Percentiles rank a stretch among this genome's conserved stretches.
Evolutionary conservation across 2,329 filamentous ascomycete species (phyloP).

Genomic region (Hypoxylon sp.): DNA sequence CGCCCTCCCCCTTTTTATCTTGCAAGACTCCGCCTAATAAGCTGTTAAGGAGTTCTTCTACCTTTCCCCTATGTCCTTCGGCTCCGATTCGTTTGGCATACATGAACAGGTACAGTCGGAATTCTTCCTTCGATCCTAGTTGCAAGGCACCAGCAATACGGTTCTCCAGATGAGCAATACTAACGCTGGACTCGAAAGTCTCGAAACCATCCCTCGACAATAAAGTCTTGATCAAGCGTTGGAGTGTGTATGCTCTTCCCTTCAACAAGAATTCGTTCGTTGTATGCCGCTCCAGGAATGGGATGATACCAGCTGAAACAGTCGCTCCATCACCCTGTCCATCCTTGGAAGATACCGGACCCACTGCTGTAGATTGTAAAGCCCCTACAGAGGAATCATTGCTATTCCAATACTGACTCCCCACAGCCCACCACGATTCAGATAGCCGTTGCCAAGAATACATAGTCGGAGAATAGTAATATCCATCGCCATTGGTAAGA

Average conservation of each 20-base stretch:
- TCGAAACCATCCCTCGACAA: slow-evolving; percentile 93
- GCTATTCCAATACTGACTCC: slow-evolving; percentile 99
- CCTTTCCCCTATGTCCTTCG: slow-evolving; percentile 88
- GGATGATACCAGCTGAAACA: slow-evolving; percentile 92
- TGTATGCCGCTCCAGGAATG: slow-evolving; percentile 92
- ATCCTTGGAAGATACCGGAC: slow-evolving; percentile 66
- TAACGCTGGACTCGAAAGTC: slow-evolving; percentile 89
- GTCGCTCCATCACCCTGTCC: slow-evolving; percentile 66
- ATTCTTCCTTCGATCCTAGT: slow-evolving; percentile 90
- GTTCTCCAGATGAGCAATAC: slow-evolving; percentile 95
- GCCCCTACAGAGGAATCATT: slow-evolving; percentile 91
- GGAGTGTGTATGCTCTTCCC: slow-evolving; percentile 90
- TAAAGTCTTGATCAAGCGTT: slow-evolving; percentile 90
- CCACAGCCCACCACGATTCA: slow-evolving; percentile 97
- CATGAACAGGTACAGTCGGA: slow-evolving; percentile 95
- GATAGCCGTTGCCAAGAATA: slow-evolving; percentile 95
- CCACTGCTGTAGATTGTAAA: slow-evolving; percentile 79
- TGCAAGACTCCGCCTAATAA: slow-evolving; percentile 80
- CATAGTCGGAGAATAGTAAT: slow-evolving; percentile 87
- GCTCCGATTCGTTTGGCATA: slow-evolving; percentile 96
- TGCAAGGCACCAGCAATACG: slow-evolving; percentile 90
- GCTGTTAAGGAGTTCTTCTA: slow-evolving; percentile 89
- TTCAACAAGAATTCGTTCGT: slow-evolving; percentile 93
- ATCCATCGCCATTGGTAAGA: slow-evolving; percentile 94
- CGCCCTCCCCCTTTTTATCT: slow-evolving; percentile 66